Conservation (phyloP, 495 filamentous ascomycete species). For the Neurospora sp. region DNA sequence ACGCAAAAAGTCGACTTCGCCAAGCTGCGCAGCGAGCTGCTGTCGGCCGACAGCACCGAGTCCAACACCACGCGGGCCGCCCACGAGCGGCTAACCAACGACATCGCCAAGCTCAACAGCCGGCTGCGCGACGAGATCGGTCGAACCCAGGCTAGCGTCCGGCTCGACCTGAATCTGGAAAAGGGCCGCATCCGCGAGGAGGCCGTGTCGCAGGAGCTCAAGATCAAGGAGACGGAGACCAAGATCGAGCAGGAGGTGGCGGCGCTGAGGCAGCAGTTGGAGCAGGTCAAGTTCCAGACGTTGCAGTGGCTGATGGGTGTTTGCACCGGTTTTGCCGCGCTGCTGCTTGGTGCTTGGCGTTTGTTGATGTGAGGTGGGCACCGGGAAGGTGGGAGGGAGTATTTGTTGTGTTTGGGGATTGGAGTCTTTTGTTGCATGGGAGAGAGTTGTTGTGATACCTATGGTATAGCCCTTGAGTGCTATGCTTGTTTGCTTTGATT, state of each 20-base stretch:
- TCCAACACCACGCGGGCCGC: conserved; percentile 75
- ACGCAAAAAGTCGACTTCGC: conserved; percentile 99
- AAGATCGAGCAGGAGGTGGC: conserved; percentile 98
- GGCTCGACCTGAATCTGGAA: conserved; percentile 89
- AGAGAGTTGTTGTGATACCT: not conserved
- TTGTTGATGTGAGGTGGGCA: conserved; percentile 49
- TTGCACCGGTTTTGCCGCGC: conserved; percentile 80
- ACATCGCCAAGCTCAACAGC: conserved; percentile 83
- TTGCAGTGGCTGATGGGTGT: conserved; percentile 99
- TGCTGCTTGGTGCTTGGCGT: conserved; percentile 94
- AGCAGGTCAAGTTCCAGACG: conserved; percentile 95
- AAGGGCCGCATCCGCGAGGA: conserved; percentile 97
- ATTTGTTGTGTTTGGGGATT: not conserved
- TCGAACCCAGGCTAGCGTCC: conserved; percentile 82
- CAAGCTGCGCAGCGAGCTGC: conserved; percentile 91
- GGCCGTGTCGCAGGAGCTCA: conserved; percentile 92
- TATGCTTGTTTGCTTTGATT: not conserved
- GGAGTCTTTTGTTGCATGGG: not conserved
- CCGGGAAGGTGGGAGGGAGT: not conserved
- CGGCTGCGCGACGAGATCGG: conserved; percentile 88
- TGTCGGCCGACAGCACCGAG: conserved; percentile 84
- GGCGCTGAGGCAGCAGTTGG: conserved; percentile 77
- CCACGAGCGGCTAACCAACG: conserved; percentile 87
- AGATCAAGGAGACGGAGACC: conserved; percentile 97
- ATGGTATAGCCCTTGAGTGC: not conserved